Evolutionary conservation across 2,329 filamentous ascomycete species (phyloP), one percentile per base, ranked within the genome.

Genomic region (Xylariaceae sp.): DNA sequence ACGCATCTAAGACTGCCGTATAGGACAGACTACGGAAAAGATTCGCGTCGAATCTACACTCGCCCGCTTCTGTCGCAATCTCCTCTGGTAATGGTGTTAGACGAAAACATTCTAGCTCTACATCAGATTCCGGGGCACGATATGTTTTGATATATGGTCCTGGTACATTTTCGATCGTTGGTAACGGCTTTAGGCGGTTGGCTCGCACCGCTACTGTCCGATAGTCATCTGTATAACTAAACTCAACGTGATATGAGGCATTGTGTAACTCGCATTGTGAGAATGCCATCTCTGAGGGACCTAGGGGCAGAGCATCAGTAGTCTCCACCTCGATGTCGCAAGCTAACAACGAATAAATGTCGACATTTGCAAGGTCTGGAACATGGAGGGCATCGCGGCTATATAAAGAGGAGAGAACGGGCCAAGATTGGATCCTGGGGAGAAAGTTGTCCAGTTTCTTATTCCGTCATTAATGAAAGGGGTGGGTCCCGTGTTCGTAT

Each of bases 181-280:
- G 8, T 13, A 30, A 7, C 0, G n/a, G 13, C 15, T 50, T 29
- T 10, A 20, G 13, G 8, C 3, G 23, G 11, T 36, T 15, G 3
- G 13, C 37, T 11, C 20, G 13, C 1, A 29, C 11, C 2, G 20
- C 20, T 36, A 42, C 21, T 6, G 18, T 50, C 23, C 42, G 37
- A 21, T 4, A 15, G 7, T 37, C 29, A 15, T 36, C 24, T 15
- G 41, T 20, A 8, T 33, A 50, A 5, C 18, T 21, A 23, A 50
- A 50, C 3, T 4, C 11, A 3, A n/a, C 24, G 6, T 43, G 29
- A 18, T 50, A 50, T 6, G 39, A 43, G 3, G 39, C 20, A 16
- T 50, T 50, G 18, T 37, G 18, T 9, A 43, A 5, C 2, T 43
- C 39, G 10, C 47, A 50, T 32, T 37, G 39, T 2, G 43, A n/a